Evolutionary conservation across 768 basidiomycete species (phyloP).

Genomic region (Mycena albidolilacea): DNA sequence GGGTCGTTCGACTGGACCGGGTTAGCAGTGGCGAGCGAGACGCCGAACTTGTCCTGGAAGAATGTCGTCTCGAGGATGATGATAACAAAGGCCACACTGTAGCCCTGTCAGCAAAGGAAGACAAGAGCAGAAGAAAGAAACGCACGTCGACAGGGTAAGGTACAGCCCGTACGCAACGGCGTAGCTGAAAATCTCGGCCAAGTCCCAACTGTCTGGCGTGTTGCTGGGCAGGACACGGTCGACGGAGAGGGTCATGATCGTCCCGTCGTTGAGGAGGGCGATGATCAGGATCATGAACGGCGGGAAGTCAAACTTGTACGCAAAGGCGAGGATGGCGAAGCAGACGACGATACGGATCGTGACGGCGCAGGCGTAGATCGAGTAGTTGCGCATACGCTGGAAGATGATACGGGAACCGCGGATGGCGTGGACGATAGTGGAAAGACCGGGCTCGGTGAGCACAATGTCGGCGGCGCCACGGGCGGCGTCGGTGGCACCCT

Average conservation of each 20-base stretch:
- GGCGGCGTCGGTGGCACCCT: conserved; percentile 98
- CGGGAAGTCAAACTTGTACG: conserved; percentile 98
- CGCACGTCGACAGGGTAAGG: conserved; percentile 92
- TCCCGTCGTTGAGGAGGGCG: conserved; percentile 96
- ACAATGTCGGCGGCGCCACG: conserved; percentile 99
- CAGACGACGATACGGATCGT: conserved; percentile 99
- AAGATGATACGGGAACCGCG: conserved; percentile 99
- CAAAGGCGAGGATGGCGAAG: conserved; percentile 95
- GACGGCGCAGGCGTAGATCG: conserved; percentile 95
- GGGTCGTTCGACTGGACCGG: conserved; percentile 71
- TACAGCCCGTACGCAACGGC: conserved; percentile 97
- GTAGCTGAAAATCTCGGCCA: conserved; percentile 96
- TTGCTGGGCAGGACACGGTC: conserved; percentile 95
- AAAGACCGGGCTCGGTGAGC: conserved; percentile 97
- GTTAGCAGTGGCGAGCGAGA: conserved; percentile 61
- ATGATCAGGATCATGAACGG: conserved; percentile 99
- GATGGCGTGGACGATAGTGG: conserved; percentile 99
- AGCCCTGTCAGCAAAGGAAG: background rate
- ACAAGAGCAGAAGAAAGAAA: conserved; percentile 37
- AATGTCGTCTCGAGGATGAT: conserved; percentile 90
- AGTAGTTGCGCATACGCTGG: conserved; percentile 99
- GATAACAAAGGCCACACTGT: conserved; percentile 81
- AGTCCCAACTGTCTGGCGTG: conserved; percentile 96
- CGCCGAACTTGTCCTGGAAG: conserved; percentile 92
- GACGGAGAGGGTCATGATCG: conserved; percentile 98